phyloP scores from a whole-genome alignment of 768 basidiomycete species.

The Agaricus blazei region DNA sequence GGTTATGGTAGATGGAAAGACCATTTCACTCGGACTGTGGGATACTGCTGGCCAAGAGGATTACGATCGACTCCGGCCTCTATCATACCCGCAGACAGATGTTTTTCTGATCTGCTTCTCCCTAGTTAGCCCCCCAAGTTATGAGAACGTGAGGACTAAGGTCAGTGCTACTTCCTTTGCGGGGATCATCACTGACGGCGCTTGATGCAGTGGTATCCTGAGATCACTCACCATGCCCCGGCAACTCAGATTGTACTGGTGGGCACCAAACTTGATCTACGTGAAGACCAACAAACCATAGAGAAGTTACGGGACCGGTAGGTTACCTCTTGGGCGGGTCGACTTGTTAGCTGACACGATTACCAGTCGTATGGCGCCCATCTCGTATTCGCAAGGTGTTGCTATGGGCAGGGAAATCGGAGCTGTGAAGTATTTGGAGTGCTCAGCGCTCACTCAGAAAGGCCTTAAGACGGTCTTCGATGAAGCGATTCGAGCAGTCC shows the following conservation, averaged over 20 bases:
- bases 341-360: constrained; percentile 6
- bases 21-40: constrained; percentile 97
- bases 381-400: constrained; percentile 87
- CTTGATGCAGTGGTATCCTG: constrained; percentile 79
- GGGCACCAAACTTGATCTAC: constrained; percentile 95
- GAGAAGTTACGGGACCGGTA: constrained; percentile 91
- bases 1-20: constrained; percentile 98
- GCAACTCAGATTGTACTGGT: constrained; percentile 91
- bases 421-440: constrained; percentile 94
- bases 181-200: constrained; percentile 9
- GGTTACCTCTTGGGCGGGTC: constrained; percentile 11
- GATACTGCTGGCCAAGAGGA: constrained; percentile 99
- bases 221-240: constrained; percentile 96
- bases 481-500: constrained; percentile 94
- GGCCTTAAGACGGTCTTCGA: constrained; percentile 99
- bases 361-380: constrained; percentile 85
- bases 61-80: constrained; percentile 94
- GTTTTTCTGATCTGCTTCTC: constrained; percentile 99
- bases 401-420: constrained; percentile 91
- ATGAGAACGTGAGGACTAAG: constrained; percentile 98
- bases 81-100: constrained; percentile 98
- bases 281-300: constrained; percentile 90
- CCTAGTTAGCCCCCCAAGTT: constrained; percentile 94
- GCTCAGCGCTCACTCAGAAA: constrained; percentile 96
- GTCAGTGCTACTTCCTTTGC: constrained; percentile 35